Conservation (phyloP, 192 early-diverging fungal genomes). For the Backusella luteola region DNA sequence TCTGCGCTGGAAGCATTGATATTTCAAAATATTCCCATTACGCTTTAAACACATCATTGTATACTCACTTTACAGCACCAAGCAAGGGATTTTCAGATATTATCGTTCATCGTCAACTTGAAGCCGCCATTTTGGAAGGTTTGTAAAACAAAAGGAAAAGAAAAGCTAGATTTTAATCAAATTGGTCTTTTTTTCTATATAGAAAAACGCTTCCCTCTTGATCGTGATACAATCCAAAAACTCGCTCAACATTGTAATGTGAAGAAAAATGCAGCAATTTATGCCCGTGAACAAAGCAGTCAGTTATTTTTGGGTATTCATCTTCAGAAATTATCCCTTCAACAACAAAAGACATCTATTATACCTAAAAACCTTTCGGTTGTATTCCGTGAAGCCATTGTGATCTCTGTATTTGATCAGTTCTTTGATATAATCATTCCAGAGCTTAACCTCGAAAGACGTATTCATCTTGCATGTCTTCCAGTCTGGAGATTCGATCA, state of each 20-base stretch:
- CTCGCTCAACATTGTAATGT: conserved; percentile 75
- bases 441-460: conserved; percentile 73
- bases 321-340: conserved; percentile 54
- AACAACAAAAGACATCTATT: conserved; percentile 51
- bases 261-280: conserved; percentile 69
- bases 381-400: conserved; percentile 60
- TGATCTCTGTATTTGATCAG: conserved; percentile 60
- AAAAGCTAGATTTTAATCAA: neutral
- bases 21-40: conserved; percentile 84
- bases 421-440: conserved; percentile 73
- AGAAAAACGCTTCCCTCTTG: conserved; percentile 49
- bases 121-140: conserved; percentile 45
- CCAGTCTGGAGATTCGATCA: conserved; percentile 35
- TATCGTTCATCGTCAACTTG: conserved; percentile 88
- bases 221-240: conserved; percentile 53
- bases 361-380: conserved; percentile 31
- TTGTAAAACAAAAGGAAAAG: conserved; percentile 8
- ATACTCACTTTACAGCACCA: conserved; percentile 97
- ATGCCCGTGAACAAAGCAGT: conserved; percentile 68
- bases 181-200: neutral
- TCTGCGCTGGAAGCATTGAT: conserved; percentile 85
- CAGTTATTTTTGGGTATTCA: conserved; percentile 66
- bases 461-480: conserved; percentile 52
- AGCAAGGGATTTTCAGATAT: conserved; percentile 97
- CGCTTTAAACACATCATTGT: conserved; percentile 84